These are phyloP conservation scores for Paramecium sonneborni DNA, from an alignment of 73 alveolate species.

Conservation along the genomic window DNA sequence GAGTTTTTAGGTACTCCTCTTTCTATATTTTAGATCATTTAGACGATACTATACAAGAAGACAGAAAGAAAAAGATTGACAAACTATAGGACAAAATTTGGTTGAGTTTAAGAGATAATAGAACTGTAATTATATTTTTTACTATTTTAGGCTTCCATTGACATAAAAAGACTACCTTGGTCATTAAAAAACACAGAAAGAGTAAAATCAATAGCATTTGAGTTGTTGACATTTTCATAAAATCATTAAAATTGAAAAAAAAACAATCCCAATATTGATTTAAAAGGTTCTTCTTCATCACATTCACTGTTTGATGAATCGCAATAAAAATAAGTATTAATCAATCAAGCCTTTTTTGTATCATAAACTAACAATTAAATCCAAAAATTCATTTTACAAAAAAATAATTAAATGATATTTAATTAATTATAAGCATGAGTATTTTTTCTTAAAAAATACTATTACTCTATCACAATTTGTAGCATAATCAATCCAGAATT, in stretches of 20 bases:
- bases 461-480: neutral
- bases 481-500: neutral
- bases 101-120: neutral
- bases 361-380: neutral
- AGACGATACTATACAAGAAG: neutral
- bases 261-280: neutral
- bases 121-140: neutral
- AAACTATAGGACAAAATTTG: constrained; percentile 6
- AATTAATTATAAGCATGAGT: no score
- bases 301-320: neutral
- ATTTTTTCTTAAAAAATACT: neutral
- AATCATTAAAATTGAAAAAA: neutral
- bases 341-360: neutral
- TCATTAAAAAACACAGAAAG: neutral
- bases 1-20: neutral
- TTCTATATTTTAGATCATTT: neutral
- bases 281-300: neutral
- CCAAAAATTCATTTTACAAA: neutral
- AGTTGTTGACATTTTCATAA: neutral
- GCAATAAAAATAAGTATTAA: no score
- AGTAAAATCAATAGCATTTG: constrained; percentile 3
- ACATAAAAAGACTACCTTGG: constrained; percentile 35
- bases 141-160: neutral
- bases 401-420: neutral
- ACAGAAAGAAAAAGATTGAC: neutral